Conservation (phyloP, 306 rosid genomes). For the Trifolium repens region DNA sequence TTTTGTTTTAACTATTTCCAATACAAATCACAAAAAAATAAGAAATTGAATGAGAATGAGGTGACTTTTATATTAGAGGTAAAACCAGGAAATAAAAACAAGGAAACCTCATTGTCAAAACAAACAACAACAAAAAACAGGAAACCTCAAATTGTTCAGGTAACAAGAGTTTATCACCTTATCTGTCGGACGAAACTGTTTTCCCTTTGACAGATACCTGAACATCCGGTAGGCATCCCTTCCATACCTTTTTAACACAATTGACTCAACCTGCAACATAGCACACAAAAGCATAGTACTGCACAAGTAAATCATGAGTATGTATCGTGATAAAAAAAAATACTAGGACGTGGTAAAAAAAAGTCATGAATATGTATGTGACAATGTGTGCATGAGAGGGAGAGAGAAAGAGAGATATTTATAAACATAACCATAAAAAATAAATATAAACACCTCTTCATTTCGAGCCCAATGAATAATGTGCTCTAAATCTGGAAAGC, state of each 20-base stretch:
- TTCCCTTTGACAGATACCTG: constrained; percentile 69
- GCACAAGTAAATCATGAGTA: constrained; percentile 25
- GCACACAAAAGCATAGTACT: constrained; percentile 41
- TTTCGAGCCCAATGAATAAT: constrained; percentile 69
- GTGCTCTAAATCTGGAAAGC: constrained; percentile 70
- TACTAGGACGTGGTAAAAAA: too few relatives aligned
- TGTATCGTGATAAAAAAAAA: too few relatives aligned
- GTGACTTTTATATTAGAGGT: background rate
- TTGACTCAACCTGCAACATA: constrained; percentile 77
- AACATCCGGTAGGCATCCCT: constrained; percentile 82
- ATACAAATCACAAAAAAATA: background rate
- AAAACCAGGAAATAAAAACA: background rate
- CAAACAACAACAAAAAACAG: background rate
- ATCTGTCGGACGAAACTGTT: constrained; percentile 59
- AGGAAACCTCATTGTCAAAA: background rate
- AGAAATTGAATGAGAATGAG: background rate
- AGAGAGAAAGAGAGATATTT: background rate
- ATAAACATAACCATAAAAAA: constrained; percentile 18
- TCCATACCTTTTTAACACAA: constrained; percentile 81
- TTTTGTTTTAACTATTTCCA: background rate
- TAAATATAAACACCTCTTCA: constrained; percentile 71
- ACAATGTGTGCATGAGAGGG: background rate
- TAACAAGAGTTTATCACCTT: constrained; percentile 57
- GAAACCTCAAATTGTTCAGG: background rate
- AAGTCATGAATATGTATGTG: background rate